Evolutionary conservation across 192 early-diverging fungal species (phyloP), one percentile per base, ranked within the genome.

Genomic region (Ramicandelaber brevisporus): DNA sequence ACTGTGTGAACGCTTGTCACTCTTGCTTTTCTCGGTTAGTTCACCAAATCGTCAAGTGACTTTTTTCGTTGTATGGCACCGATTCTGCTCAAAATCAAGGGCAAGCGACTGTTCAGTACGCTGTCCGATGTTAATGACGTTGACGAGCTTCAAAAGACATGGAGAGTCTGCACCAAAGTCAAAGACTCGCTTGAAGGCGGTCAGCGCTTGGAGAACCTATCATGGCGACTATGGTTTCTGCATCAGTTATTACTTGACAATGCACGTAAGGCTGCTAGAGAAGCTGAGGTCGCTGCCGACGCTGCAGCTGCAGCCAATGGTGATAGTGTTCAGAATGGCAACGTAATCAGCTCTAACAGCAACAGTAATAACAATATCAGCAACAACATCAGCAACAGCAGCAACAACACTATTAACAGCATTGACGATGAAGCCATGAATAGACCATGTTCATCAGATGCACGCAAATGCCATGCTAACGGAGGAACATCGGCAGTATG

Each of bases 151-250:
- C 66, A 65, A 20, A 66, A 61, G 34, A 61, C 72, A 4, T 83
- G 78, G 78, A 56, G 71, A 16, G 63, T 78, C n/a, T 74, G 73
- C 44, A 74, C 73, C 21, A 79, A 79, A 48, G 78, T 80, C 15
- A 80, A 76, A 45, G 72, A 79, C 36, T 64, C 70, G 19, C 55
- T 83, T 6, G 78, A 80, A 36, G 68, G 78, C 43, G 78, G 78
- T 17, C 65, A 59, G 22, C 70, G 78, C 12, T 44, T 80, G 13
- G 78, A 80, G 37, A 83, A 83, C 41, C 58, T 80, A 32, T 80
- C 77, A 14, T 83, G 78, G 78, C 52, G 78, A 19, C 45, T 83
- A 18, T 83, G 78, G 78, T 73, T 76, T 37, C 48, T 74, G 38
- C 73, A 81, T 28, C 59, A 72, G 29, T 41, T 60, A 15, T 36